A percentile compares a stretch with the other conserved stretches of the same genome.
Conservation (phyloP, 257 asterid species). For the Vinca minor region DNA sequence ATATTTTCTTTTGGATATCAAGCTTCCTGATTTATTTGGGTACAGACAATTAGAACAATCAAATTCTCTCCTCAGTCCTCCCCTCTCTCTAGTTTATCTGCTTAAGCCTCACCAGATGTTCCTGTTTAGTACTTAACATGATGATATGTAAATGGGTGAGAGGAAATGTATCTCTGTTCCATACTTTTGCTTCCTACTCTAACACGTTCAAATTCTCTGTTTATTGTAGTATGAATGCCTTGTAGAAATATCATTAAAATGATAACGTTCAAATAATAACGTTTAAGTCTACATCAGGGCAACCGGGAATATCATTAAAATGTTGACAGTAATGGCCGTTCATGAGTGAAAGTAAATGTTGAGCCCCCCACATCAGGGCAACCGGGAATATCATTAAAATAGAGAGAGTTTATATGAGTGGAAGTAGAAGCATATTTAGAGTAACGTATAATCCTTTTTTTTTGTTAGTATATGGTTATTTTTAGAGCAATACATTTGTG, state of each 20-base stretch:
- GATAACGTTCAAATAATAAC: too few relatives aligned
- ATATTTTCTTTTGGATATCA: background rate
- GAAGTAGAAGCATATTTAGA: background rate
- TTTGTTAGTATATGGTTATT: background rate
- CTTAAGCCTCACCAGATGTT: background rate
- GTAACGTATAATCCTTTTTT: background rate
- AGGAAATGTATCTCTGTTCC: background rate
- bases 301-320: too few relatives aligned
- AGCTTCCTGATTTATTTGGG: background rate
- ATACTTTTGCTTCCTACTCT: background rate
- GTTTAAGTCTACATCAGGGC: too few relatives aligned
- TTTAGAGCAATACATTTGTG: background rate
- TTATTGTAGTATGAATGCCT: slow-evolving; percentile 74
- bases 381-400: background rate
- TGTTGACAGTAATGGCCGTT: too few relatives aligned
- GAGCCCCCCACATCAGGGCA: too few relatives aligned
- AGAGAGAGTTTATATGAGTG: background rate
- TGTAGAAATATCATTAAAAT: too few relatives aligned
- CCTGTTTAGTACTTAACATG: background rate
- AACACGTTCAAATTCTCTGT: background rate
- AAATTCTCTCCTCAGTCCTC: too few relatives aligned
- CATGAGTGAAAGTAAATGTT: too few relatives aligned
- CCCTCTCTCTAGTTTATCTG: too few relatives aligned
- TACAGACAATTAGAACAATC: background rate
- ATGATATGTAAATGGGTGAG: too few relatives aligned